Evolutionary conservation across 257 asterid genomes (phyloP).

Genomic region (Solanum chmielewskii): DNA sequence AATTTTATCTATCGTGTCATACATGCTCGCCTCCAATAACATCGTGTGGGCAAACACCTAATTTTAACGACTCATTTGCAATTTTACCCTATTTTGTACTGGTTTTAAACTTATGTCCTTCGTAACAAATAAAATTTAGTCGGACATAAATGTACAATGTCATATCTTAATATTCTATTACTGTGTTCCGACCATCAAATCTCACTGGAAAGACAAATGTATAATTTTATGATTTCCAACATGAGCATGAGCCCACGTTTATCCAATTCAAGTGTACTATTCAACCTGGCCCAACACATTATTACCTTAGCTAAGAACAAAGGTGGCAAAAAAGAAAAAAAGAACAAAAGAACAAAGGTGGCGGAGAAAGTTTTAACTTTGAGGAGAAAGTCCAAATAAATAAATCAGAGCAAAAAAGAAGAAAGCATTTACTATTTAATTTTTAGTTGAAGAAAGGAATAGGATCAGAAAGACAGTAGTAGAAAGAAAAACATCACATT

Average conservation of each 20-base stretch:
- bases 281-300: background rate
- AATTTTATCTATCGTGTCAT: no score
- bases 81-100: no score
- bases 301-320: background rate
- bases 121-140: background rate
- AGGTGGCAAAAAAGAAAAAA: background rate
- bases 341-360: background rate
- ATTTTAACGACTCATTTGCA: background rate
- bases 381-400: background rate
- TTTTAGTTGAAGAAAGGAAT: constrained; percentile 42
- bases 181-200: no score
- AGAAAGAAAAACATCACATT: constrained; percentile 34
- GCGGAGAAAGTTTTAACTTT: background rate
- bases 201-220: no score
- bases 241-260: background rate
- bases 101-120: background rate
- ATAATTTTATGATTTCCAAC: no score
- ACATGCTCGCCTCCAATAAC: background rate
- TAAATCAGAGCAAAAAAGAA: background rate
- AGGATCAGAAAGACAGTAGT: constrained; percentile 6
- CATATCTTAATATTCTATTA: background rate
- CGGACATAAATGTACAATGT: background rate
- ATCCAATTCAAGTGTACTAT: background rate
- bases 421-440: background rate
- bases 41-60: background rate